Conservation (phyloP, 768 basidiomycete genomes). For the Fistulinella prunicolor region DNA sequence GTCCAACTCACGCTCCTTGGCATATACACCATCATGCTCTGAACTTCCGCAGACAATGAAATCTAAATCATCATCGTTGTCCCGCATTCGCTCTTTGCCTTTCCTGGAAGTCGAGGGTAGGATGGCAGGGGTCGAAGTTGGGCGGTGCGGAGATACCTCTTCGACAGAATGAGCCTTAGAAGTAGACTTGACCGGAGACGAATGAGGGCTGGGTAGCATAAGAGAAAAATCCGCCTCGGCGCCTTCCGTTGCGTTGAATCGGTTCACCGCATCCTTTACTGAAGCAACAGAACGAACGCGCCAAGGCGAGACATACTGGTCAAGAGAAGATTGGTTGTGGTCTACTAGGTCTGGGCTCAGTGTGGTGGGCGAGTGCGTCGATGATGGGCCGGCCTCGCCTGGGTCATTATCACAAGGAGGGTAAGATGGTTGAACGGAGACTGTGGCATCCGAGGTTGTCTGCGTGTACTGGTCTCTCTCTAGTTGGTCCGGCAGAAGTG, state of each 20-base stretch:
- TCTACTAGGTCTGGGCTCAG: background rate
- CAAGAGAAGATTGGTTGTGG: conserved; percentile 4
- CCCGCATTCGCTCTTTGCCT: conserved; percentile 45
- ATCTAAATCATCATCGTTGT: conserved; percentile 26
- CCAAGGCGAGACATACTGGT: conserved; percentile 28
- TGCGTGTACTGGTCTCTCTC: background rate
- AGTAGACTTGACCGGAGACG: conserved; percentile 30
- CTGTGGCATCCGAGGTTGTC: background rate
- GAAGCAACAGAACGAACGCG: conserved; percentile 37
- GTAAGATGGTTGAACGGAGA: background rate
- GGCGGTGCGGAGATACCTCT: conserved; percentile 10
- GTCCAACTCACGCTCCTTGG: conserved; percentile 61
- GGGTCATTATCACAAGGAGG: background rate
- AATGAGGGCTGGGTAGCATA: conserved; percentile 43
- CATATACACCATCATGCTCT: conserved; percentile 46
- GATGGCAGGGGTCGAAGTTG: background rate
- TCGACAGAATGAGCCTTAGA: conserved; percentile 27
- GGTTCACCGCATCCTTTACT: conserved; percentile 48
- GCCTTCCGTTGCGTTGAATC: conserved; percentile 43
- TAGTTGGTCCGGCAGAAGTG: conserved; percentile 47
- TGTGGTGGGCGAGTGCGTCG: conserved; percentile 2
- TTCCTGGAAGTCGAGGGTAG: conserved; percentile 29
- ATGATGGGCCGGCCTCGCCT: conserved; percentile 17
- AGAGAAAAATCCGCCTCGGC: conserved; percentile 50
- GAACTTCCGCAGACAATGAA: conserved; percentile 40